These are phyloP conservation scores for Malassezia pachydermatis DNA, from an alignment of 1,284 basidiomycete species.

Conservation along the genomic window DNA sequence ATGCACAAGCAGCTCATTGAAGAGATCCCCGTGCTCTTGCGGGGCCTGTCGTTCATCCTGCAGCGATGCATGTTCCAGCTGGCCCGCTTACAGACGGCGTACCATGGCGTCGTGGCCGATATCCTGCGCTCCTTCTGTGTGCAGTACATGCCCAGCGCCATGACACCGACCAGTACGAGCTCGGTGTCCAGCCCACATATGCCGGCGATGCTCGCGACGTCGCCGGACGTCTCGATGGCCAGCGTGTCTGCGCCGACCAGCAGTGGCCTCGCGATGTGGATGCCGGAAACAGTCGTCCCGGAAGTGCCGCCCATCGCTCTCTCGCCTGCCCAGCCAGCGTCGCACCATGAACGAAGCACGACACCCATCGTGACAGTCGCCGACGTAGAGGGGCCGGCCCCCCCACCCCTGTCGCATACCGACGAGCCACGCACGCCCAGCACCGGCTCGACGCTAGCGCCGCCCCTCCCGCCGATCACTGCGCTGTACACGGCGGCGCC, in stretches of 20 bases:
- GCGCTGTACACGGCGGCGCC: no score
- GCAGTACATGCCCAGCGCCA: constrained; percentile 2
- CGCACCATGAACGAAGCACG: no score
- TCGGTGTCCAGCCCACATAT: background rate
- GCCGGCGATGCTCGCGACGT: constrained; percentile 1
- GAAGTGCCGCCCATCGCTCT: no score
- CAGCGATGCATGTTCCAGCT: constrained; percentile 46
- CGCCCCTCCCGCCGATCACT: no score
- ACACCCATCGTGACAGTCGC: no score
- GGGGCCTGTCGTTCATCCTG: constrained; percentile 44
- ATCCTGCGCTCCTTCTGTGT: background rate
- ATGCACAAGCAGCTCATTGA: constrained; percentile 48
- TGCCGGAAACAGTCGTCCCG: background rate
- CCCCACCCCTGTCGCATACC: no score
- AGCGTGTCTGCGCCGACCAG: background rate
- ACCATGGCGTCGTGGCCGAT: constrained; percentile 27
- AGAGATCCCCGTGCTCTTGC: constrained; percentile 49
- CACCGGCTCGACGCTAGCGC: no score
- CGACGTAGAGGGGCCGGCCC: no score
- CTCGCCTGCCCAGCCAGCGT: no score
- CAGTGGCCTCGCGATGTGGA: background rate
- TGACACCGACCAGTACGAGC: constrained; percentile 7
- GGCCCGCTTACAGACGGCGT: constrained; percentile 40
- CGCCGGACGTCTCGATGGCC: background rate
- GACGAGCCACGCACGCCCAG: no score